phyloP scores from a whole-genome alignment of 2,329 filamentous ascomycete genomes.

The Onygenales sp. region DNA sequence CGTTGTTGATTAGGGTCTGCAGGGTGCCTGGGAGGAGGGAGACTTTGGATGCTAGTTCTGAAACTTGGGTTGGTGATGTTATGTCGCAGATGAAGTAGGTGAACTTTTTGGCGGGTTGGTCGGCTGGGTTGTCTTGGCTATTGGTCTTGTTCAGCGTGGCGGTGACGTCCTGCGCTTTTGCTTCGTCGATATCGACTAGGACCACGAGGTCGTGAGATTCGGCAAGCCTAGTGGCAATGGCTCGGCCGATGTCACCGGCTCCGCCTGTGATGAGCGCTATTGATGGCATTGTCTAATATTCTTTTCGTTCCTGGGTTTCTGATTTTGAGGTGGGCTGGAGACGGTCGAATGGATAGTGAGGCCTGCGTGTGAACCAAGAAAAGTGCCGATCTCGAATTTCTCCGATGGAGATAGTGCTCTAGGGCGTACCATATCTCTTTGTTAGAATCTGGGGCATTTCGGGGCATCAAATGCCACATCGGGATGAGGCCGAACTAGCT shows the following conservation, averaged over 20 bases:
- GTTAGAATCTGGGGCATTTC: not conserved
- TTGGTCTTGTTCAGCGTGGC: constrained; percentile 9
- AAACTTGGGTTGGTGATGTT: constrained; percentile 14
- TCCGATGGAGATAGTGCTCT: too few relatives aligned
- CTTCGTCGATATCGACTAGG: constrained; percentile 15
- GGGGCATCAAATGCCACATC: not conserved
- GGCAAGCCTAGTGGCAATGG: constrained; percentile 16
- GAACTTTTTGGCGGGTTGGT: constrained; percentile 2
- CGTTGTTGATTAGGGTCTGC: constrained; percentile 20
- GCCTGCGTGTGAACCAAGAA: too few relatives aligned
- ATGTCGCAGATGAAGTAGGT: constrained; percentile 15
- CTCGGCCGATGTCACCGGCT: constrained; percentile 18
- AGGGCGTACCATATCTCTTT: not conserved
- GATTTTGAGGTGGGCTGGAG: not conserved
- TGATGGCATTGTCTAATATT: not conserved
- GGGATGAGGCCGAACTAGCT: not conserved
- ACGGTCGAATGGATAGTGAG: too few relatives aligned
- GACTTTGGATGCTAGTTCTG: constrained; percentile 7
- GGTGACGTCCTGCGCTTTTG: constrained; percentile 9
- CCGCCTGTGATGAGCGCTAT: constrained; percentile 20
- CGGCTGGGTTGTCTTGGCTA: not conserved
- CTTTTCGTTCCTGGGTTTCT: not conserved
- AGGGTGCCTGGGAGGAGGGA: constrained; percentile 1
- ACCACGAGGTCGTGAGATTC: constrained; percentile 15
- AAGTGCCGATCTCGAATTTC: too few relatives aligned